Percentiles rank a stretch among this genome's conserved stretches.
phyloP scores from a whole-genome alignment of 2,329 filamentous ascomycete genomes.

The Alternaria angustiovoidea region DNA sequence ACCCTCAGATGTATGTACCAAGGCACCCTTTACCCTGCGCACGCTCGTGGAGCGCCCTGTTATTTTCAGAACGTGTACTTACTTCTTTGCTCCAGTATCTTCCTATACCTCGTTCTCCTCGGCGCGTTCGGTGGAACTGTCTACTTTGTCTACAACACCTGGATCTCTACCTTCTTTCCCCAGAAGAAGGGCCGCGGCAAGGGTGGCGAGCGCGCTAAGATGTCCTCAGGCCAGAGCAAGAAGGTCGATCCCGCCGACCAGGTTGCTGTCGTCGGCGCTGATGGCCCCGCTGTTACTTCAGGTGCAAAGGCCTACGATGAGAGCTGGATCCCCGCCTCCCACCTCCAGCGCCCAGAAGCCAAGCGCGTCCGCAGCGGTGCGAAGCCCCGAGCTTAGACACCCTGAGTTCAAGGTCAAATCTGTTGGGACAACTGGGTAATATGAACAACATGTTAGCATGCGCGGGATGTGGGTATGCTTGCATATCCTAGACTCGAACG shows the following conservation, averaged over 20 bases:
- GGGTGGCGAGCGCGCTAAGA: constrained; percentile 71
- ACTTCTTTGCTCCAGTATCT: constrained; percentile 71
- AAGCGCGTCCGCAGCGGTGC: constrained; percentile 64
- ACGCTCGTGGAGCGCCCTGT: not conserved
- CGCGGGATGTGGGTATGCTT: not conserved
- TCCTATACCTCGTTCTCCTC: constrained; percentile 92
- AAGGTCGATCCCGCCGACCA: constrained; percentile 69
- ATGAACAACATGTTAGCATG: not conserved
- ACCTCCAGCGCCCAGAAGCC: constrained; percentile 84
- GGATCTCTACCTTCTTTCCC: constrained; percentile 95
- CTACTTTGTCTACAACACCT: constrained; percentile 98
- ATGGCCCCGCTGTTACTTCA: constrained; percentile 73
- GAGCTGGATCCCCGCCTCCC: constrained; percentile 90
- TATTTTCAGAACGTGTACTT: not conserved
- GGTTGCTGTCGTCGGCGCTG: constrained; percentile 71
- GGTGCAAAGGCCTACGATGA: constrained; percentile 82
- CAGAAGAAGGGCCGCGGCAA: constrained; percentile 72
- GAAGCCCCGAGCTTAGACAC: constrained; percentile 44
- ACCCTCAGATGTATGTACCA: constrained; percentile 85
- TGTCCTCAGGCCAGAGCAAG: constrained; percentile 69
- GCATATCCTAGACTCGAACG: not conserved
- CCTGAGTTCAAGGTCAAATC: not conserved
- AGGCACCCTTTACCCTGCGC: not conserved
- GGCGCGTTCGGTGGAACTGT: constrained; percentile 78
- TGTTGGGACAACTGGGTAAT: not conserved